Evolutionary conservation across 1,284 basidiomycete species (phyloP).

Genomic region (Ustilago tritici): DNA sequence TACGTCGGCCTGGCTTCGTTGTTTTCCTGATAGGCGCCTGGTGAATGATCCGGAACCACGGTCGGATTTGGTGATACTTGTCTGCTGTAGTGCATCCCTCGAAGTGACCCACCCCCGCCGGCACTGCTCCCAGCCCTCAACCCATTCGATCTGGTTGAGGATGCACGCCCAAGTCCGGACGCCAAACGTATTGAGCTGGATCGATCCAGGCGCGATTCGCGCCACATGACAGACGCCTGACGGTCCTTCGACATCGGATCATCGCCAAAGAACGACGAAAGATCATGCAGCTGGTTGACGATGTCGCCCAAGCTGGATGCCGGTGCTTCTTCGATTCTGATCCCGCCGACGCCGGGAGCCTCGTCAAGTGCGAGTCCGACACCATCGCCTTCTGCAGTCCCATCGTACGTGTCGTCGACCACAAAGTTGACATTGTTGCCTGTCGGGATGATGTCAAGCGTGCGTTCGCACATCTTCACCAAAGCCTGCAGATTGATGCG

Average conservation of each 20-base stretch:
- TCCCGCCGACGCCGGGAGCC: constrained; percentile 28
- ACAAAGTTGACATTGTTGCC: constrained; percentile 64
- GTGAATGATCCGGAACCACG: constrained; percentile 25
- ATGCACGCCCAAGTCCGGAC: constrained; percentile 24
- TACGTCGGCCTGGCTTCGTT: neutral
- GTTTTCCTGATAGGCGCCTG: constrained; percentile 5
- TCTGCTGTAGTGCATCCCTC: constrained; percentile 16
- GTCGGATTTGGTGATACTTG: constrained; percentile 49
- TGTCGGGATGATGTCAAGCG: constrained; percentile 54
- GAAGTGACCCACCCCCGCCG: constrained; percentile 12
- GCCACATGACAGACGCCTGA: constrained; percentile 47
- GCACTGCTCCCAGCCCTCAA: constrained; percentile 15
- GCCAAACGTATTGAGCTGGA: constrained; percentile 37
- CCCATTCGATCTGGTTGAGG: constrained; percentile 25
- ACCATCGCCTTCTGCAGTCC: constrained; percentile 27
- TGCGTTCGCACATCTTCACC: constrained; percentile 62
- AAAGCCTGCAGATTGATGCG: constrained; percentile 63
- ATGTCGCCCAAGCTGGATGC: constrained; percentile 56
- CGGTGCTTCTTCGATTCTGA: constrained; percentile 21
- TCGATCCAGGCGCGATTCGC: constrained; percentile 43
- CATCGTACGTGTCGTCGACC: constrained; percentile 54
- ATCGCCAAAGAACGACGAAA: constrained; percentile 66
- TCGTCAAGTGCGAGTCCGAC: constrained; percentile 43
- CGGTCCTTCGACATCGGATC: constrained; percentile 52
- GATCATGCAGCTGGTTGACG: constrained; percentile 66